Conservation (phyloP, 2,329 filamentous ascomycete genomes). For the Ophiocordyceps camponoti-rufipedis region DNA sequence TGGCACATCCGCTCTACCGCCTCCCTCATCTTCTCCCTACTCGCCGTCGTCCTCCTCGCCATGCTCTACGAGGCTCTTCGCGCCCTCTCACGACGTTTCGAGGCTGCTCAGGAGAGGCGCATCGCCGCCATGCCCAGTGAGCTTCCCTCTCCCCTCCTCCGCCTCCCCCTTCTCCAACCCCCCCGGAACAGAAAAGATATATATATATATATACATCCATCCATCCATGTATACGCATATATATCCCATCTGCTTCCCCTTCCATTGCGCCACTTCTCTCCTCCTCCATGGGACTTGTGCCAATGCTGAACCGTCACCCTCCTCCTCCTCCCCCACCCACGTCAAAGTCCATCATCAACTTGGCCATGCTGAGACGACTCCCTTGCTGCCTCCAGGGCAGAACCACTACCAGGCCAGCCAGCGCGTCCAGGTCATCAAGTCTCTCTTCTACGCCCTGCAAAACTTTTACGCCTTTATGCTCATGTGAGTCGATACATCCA, state of each 20-base stretch:
- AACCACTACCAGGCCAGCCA: constrained; percentile 41
- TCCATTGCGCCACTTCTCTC: neutral
- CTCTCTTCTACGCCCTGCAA: constrained; percentile 71
- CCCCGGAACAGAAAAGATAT: neutral
- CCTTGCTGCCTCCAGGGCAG: constrained; percentile 56
- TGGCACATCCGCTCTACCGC: constrained; percentile 68
- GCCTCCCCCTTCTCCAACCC: neutral
- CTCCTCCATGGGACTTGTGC: constrained; percentile 2
- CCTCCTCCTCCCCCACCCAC: neutral
- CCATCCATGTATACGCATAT: too few relatives aligned
- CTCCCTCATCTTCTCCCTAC: constrained; percentile 64
- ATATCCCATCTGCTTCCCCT: neutral
- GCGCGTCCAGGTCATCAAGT: constrained; percentile 62
- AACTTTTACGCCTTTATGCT: constrained; percentile 99
- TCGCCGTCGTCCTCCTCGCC: constrained; percentile 64
- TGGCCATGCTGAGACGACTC: constrained; percentile 41
- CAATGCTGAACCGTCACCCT: constrained; percentile 13
- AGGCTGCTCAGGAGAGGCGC: constrained; percentile 32
- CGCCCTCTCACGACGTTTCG: constrained; percentile 59
- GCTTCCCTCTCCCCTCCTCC: constrained; percentile 8
- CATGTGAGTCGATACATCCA: constrained; percentile 40
- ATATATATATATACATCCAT: too few relatives aligned
- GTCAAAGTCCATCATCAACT: constrained; percentile 1
- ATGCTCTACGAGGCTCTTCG: constrained; percentile 90
- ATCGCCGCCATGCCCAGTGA: constrained; percentile 34